Base-by-base conservation (phyloP, 208 protist genomes). In the Trypanosoma lewisi region DNA sequence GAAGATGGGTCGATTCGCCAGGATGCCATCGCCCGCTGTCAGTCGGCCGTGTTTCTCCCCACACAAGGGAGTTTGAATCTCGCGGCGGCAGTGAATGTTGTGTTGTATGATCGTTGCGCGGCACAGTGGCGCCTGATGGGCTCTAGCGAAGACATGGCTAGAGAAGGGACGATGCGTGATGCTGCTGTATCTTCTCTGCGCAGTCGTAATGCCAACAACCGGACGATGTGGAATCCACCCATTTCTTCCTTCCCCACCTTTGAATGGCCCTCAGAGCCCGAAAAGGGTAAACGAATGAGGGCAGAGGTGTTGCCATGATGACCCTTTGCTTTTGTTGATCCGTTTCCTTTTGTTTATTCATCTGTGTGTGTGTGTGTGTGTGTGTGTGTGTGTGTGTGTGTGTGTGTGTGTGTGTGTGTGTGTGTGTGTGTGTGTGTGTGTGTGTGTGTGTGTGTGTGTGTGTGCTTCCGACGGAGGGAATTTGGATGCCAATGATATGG, bases 11-110 rank as follows among this genome's bases (percentile, higher is more conserved):
- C 82, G 6, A 63, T 89, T 37, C 77, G 77, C 9, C 47, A 70
- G 17, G 45, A 60, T 16, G 59, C 73, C 37, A 9, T 93, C 12
- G 49, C 41, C 9, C 80, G 75, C 27, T 85, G 80, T 45, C 56
- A 89, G 34, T 70, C 72, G n/a, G 85, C 80, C 4, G 85, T 89
- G 19, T 85, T 77, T 39, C 75, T 93, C 41, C 85, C 82, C 7
- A 89, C 85, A 16, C 64, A 63, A 2, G 77, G 80, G n/a, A 93
- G 85, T 63, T 70, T 89, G 53, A 92, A 92, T 48, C 76, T 92
- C 33, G 79, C 85, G 12, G 74, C 77, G n/a, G 70, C 82, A 0
- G 75, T 88, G 25, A 87, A 82, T 61, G 82, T 89, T 19, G 63
- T 93, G 5, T 62, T 93, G 53, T 93, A 93, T 67, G 85, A 93